These are phyloP conservation scores for Botrytis fragariae DNA, from an alignment of 2,329 filamentous ascomycete genomes.

Conservation along the genomic window DNA sequence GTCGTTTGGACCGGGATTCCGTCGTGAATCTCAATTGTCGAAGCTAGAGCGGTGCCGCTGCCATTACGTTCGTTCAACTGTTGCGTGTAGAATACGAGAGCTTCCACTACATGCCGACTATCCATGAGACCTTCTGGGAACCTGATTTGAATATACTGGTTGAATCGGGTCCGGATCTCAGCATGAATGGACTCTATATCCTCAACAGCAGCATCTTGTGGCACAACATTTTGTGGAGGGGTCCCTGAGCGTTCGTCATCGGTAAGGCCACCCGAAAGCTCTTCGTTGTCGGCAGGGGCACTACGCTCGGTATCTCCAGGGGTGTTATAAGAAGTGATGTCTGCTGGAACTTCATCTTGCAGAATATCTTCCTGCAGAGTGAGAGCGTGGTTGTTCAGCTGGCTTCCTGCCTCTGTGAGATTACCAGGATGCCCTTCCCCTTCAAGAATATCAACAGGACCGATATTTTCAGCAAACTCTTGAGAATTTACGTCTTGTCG, in stretches of 20 bases:
- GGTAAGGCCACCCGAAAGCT: background rate
- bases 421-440: too few species aligned
- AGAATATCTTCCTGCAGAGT: background rate
- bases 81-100: background rate
- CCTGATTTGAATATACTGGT: background rate
- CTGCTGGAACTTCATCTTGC: background rate
- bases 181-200: background rate
- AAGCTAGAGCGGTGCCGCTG: background rate
- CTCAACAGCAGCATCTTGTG: background rate
- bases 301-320: background rate
- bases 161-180: background rate
- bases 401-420: too few species aligned
- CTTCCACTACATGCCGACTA: too few species aligned
- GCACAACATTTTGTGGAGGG: background rate
- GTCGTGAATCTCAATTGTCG: background rate
- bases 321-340: background rate
- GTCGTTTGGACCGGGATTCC: too few species aligned
- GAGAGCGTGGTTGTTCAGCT: background rate
- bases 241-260: background rate
- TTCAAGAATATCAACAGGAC: too few species aligned
- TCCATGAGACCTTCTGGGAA: fast-evolving
- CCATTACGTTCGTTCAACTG: background rate
- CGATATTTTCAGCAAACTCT: too few species aligned
- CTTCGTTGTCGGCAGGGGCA: background rate
- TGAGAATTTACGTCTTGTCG: too few species aligned